A percentile compares a stretch with the other conserved stretches of the same genome.
Evolutionary conservation across 1,139 yeast species (phyloP).

Genomic region (Blastobotrys ciferrii): DNA sequence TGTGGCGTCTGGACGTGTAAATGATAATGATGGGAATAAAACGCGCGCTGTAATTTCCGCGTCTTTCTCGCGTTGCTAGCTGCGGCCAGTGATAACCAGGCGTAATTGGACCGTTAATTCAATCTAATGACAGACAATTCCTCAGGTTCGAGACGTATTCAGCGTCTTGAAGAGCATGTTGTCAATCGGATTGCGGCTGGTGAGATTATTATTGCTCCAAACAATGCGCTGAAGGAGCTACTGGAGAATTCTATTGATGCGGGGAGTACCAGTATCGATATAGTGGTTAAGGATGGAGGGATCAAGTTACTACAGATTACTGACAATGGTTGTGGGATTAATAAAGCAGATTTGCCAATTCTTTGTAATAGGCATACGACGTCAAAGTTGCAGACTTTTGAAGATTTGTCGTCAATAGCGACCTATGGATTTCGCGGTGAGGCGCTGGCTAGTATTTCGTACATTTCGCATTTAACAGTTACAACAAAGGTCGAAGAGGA

Average conservation of each 20-base stretch:
- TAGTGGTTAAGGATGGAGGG: constrained; percentile 66
- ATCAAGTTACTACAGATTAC: constrained; percentile 57
- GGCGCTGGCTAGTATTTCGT: constrained; percentile 70
- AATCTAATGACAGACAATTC: too few relatives aligned
- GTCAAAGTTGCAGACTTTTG: constrained; percentile 56
- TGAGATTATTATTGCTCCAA: constrained; percentile 90
- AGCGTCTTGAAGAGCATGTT: constrained; percentile 57
- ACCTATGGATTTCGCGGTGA: constrained; percentile 85
- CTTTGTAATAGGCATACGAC: constrained; percentile 71
- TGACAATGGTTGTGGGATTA: constrained; percentile 79
- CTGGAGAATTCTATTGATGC: constrained; percentile 83
- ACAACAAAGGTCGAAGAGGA: constrained; percentile 65
- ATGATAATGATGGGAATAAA: too few relatives aligned
- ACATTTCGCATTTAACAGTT: constrained; percentile 64
- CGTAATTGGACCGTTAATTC: too few relatives aligned
- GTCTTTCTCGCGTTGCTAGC: too few relatives aligned
- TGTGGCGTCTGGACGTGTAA: too few relatives aligned
- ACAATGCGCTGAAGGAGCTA: constrained; percentile 77
- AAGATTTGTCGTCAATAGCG: constrained; percentile 49
- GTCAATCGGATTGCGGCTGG: constrained; percentile 96
- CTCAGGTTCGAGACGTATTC: constrained; percentile 3
- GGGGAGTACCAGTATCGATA: constrained; percentile 56
- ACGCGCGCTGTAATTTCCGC: too few relatives aligned
- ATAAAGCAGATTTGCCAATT: constrained; percentile 51
- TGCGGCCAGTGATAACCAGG: too few relatives aligned